Evolutionary conservation across 495 filamentous ascomycete species (phyloP), one percentile per base, ranked within the genome.

Genomic region (Penicillium cinerascens): DNA sequence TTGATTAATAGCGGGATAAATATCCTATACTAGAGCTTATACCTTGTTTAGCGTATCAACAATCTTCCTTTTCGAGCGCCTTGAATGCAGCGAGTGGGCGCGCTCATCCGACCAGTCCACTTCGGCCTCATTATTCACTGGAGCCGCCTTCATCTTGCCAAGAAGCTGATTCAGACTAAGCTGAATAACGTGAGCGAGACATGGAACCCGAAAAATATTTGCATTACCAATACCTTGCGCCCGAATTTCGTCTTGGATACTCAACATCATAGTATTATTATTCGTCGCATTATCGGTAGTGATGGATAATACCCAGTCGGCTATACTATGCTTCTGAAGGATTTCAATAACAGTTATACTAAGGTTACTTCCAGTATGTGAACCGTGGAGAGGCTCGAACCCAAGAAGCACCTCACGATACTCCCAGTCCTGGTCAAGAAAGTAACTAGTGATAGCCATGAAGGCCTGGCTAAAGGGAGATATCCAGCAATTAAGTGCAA

Each of bases 91-190:
- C 4, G 25, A 27, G 8, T 27, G 8, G 8, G 8, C 25, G 4
- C 8, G 8, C 4, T 27, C 8, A 27, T 27, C 8, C 4, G 25
- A 27, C 25, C 8, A 27, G 8, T 27, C 25, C 8, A 42, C 29
- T 16, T 43, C 29, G n/a, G 6, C 20, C 42, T 39, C 21, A 16
- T 41, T 17, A 22, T 42, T 43, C 38, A 27, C 29, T 42, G 9
- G 41, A 42, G 42, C 42, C 42, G 15, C 29, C 17, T 21, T 42
- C 15, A 42, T 42, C 48, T 43, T 42, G 6, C 17, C 16, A 43
- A 50, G 26, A 40, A 33, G 17, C n/a, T 44, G 9, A 44, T 51
- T 51, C 11, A 45, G 26, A 20, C 43, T 45, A 45, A 45, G 43
- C 43, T 45, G 10, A 4, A 45, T 45, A 35, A 45, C 2, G 29